Evolutionary conservation across 441 rosid species (phyloP).

Genomic region (Bocquillonia castaneifolia): DNA sequence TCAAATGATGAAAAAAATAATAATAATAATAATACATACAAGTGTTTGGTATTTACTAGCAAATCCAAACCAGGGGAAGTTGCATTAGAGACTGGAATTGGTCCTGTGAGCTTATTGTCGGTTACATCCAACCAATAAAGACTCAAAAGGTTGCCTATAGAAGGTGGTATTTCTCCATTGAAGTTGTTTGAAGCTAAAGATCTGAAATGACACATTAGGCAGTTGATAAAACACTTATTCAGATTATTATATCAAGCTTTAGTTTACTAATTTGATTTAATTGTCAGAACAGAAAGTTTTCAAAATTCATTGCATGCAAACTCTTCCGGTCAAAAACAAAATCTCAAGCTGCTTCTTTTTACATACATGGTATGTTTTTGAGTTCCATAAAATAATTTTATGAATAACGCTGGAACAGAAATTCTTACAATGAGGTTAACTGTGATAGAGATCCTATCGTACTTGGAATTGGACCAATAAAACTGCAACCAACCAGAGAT

Average conservation of each 20-base stretch:
- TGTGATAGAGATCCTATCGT: slow-evolving; percentile 44
- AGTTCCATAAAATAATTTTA: neutral
- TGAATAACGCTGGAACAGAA: neutral
- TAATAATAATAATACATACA: slow-evolving; percentile 53
- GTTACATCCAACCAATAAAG: slow-evolving; percentile 70
- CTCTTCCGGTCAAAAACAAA: too few relatives aligned
- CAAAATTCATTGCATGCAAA: too few relatives aligned
- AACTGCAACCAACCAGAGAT: slow-evolving; percentile 50
- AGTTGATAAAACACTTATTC: neutral
- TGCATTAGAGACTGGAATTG: slow-evolving; percentile 55
- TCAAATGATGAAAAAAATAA: too few relatives aligned
- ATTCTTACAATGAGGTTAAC: slow-evolving; percentile 49
- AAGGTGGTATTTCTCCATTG: slow-evolving; percentile 52
- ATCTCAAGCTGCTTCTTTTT: too few relatives aligned
- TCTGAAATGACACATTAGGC: slow-evolving; percentile 30
- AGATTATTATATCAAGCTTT: neutral
- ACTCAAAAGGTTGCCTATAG: slow-evolving; percentile 48
- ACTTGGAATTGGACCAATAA: slow-evolving; percentile 56
- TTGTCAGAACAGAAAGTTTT: too few relatives aligned
- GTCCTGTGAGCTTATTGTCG: slow-evolving; percentile 57
- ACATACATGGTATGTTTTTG: neutral
- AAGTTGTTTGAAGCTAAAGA: slow-evolving; percentile 56
- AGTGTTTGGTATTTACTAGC: slow-evolving; percentile 49
- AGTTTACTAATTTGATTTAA: too few relatives aligned
- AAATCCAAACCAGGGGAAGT: slow-evolving; percentile 57